phyloP scores from a whole-genome alignment of 2,329 filamentous ascomycete species.

The Verticillium isaacii region DNA sequence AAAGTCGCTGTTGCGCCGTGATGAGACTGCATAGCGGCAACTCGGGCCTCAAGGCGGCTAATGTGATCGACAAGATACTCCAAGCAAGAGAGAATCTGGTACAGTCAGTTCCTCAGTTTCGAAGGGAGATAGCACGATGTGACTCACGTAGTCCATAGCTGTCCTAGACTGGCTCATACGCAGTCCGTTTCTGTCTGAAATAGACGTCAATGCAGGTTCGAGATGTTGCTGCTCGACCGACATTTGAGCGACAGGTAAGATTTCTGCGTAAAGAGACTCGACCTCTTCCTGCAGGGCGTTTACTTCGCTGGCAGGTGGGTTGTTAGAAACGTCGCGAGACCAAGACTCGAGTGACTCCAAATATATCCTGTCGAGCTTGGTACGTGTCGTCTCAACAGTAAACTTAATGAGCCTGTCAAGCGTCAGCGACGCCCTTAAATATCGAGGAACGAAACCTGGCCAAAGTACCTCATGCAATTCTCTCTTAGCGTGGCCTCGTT shows the following conservation, averaged over 20 bases:
- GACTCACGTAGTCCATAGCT: conserved; percentile 47
- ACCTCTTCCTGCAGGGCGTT: conserved; percentile 57
- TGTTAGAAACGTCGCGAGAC: conserved; percentile 5
- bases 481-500: conserved; percentile 55
- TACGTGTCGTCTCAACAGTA: conserved; percentile 50
- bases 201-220: conserved; percentile 49
- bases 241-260: conserved; percentile 67
- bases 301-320: conserved; percentile 33
- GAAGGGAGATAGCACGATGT: not conserved
- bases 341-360: conserved; percentile 37
- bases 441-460: not conserved
- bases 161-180: conserved; percentile 38
- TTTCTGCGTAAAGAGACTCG: conserved; percentile 65
- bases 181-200: conserved; percentile 37
- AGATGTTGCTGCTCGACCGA: conserved; percentile 63
- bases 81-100: conserved; percentile 47
- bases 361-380: conserved; percentile 51
- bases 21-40: conserved; percentile 42
- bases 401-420: conserved; percentile 47
- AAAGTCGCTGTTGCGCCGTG: conserved; percentile 33
- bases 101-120: conserved; percentile 14
- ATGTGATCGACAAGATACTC: conserved; percentile 45
- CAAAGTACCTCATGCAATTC: conserved; percentile 44
- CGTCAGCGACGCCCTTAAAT: not conserved
- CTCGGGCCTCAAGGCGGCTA: conserved; percentile 31